Evolutionary conservation across 352 stramenopile species (phyloP).

Genomic region (Phytophthora idaei): DNA sequence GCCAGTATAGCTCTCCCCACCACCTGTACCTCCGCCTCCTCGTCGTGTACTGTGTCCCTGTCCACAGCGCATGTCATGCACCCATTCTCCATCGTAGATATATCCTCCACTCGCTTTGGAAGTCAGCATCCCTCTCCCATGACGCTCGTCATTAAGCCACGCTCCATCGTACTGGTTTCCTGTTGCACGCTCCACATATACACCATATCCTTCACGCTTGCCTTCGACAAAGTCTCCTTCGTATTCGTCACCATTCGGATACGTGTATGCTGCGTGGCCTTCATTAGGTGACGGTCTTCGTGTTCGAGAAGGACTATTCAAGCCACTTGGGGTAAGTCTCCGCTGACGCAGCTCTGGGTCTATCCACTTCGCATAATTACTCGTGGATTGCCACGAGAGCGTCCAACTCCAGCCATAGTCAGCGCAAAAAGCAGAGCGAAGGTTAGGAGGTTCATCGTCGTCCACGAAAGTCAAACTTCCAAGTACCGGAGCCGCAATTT

Average conservation of each 20-base stretch:
- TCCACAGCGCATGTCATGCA: slow-evolving; percentile 68
- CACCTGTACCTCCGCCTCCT: slow-evolving; percentile 38
- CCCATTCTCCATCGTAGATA: slow-evolving; percentile 85
- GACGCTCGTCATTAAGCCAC: slow-evolving; percentile 65
- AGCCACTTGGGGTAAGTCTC: slow-evolving; percentile 13
- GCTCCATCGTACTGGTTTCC: slow-evolving; percentile 82
- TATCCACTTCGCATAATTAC: slow-evolving; percentile 65
- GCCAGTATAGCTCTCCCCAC: slow-evolving; percentile 71
- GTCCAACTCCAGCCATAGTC: slow-evolving; percentile 70
- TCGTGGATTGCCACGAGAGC: slow-evolving; percentile 68
- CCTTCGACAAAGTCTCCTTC: slow-evolving; percentile 70
- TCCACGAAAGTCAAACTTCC: slow-evolving; percentile 23
- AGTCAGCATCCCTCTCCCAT: slow-evolving; percentile 76
- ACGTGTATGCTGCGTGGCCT: slow-evolving; percentile 55
- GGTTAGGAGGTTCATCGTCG: slow-evolving; percentile 33
- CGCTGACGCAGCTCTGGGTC: slow-evolving; percentile 20
- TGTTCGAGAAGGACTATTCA: slow-evolving; percentile 36
- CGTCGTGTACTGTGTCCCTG: slow-evolving; percentile 73
- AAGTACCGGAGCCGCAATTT: slow-evolving; percentile 54
- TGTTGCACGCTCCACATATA: slow-evolving; percentile 79
- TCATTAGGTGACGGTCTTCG: slow-evolving; percentile 42
- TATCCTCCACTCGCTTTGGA: slow-evolving; percentile 55
- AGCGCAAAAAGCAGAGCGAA: slow-evolving; percentile 44
- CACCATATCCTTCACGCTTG: slow-evolving; percentile 72
- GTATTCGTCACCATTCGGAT: slow-evolving; percentile 81